Evolutionary conservation across 768 basidiomycete genomes (phyloP).

Genomic region (Fomitopsis serialis): DNA sequence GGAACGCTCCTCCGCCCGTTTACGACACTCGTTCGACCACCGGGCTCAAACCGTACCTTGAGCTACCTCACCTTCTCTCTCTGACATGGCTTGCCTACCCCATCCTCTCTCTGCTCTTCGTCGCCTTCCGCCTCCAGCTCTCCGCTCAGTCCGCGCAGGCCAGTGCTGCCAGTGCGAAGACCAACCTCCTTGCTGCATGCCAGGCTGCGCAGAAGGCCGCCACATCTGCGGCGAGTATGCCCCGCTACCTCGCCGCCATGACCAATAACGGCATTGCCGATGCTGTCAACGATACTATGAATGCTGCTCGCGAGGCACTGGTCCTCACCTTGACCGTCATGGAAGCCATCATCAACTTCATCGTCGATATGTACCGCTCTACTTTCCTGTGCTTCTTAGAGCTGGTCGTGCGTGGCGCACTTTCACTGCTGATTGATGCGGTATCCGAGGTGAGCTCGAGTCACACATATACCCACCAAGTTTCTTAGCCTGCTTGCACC

Average conservation of each 20-base stretch:
- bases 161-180: constrained; percentile 65
- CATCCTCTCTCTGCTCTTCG: constrained; percentile 81
- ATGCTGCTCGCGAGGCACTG: constrained; percentile 70
- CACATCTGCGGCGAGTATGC: constrained; percentile 78
- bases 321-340: constrained; percentile 73
- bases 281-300: constrained; percentile 74
- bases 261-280: constrained; percentile 77
- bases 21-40: constrained; percentile 45
- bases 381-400: constrained; percentile 93
- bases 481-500: no score
- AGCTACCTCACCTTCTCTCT: constrained; percentile 77
- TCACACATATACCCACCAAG: no score
- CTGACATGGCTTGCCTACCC: constrained; percentile 91
- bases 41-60: constrained; percentile 74
- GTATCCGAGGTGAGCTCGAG: constrained; percentile 65
- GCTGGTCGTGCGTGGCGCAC: constrained; percentile 75
- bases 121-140: constrained; percentile 76
- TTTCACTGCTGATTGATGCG: constrained; percentile 76
- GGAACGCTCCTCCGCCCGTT: constrained; percentile 43
- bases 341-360: constrained; percentile 87
- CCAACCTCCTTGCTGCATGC: constrained; percentile 77
- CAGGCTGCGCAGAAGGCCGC: constrained; percentile 81
- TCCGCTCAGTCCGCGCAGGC: constrained; percentile 67
- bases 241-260: constrained; percentile 81
- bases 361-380: constrained; percentile 88